Base-by-base conservation (phyloP, 2,329 filamentous ascomycete genomes). In the Aspergillus intermedius region DNA sequence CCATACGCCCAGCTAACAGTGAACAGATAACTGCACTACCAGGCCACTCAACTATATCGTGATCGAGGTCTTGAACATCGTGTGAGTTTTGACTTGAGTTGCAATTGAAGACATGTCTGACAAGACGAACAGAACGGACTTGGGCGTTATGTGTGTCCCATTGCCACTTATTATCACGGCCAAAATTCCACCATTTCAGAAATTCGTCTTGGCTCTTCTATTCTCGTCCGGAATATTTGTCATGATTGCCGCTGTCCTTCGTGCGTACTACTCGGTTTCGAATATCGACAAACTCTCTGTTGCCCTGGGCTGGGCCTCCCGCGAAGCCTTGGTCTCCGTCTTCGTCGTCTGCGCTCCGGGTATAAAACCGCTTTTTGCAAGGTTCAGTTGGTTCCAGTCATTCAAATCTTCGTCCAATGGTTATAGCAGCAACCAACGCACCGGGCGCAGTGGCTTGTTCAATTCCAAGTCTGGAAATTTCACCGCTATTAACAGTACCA, bases 221-320 rank as follows among this genome's bases (percentile, higher is more conserved):
- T 56, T 57, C 42, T 54, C 47, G 25, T 57, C 52, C 7, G 54
- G 52, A 5, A 48, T 58, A n/a, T 57, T 56, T 42, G 49, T 57
- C 42, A 56, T 58, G 54, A 45, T 58, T 23, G 48, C 46, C 30
- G 50, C 54, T 12, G 35, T 52, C 21, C 50, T 58, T 12, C 52
- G 56, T 28, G 53, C 56, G n/a, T 56, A 57, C 42, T 58, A 56
- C 53, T 58, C 55, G n/a, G 42, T 57, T 22, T 54, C 49, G n/a
- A 42, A 54, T 13, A 51, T 57, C 32, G 41, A 47, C 30, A 51
- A 45, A 3, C 42, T 57, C 0, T 30, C 51, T 4, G 52, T 46
- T 3, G 55, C 55, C 1, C 50, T 57, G 7, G 55, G 55, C 22
- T 57, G 55, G 55, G 55, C 55, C 5, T 52, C 51, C 40, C 53